Base-by-base conservation (phyloP, 2,329 filamentous ascomycete genomes). In the Atkinsonella hypoxylon region DNA sequence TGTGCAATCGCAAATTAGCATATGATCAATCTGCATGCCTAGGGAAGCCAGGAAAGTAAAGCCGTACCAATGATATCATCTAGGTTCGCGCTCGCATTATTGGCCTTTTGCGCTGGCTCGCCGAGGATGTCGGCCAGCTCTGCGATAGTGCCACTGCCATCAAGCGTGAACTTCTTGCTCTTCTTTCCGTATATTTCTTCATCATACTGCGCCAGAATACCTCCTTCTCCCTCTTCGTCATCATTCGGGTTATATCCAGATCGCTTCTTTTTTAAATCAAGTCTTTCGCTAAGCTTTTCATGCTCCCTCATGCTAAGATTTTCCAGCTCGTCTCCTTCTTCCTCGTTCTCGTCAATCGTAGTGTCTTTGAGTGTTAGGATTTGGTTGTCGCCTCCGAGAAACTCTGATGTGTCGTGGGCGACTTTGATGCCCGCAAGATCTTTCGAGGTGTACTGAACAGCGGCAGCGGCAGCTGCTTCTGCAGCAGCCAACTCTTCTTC, bases 161-260 rank as follows among this genome's bases (percentile, higher is more conserved):
- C 88, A 15, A 98, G 73, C 0, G 87, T 95, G 60, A 98, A 98
- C 22, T 79, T 78, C 64, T 94, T 95, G 51, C 77, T 73, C 70
- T 94, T 93, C 69, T 95, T 95, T 50, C 89, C 89, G 36, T 85
- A 80, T 49, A 96, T 94, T 62, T 95, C 91, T 56, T 97, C 93
- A 59, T 97, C 93, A 62, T 98, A 98, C 59, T 98, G 91, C 13
- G 87, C 81, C 41, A 98, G 70, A 22, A 98, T 82, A 6, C 78
- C 77, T 17, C 76, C 73, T 12, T 78, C 83, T 22, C 77, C 77
- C 30, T 82, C 77, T 43, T 85, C 83, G 34, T 83, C 72, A 56
- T 88, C 72, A 54, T 88, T 84, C 0, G 91, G 90, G 59, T 98
- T 88, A 66, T 98, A 98, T 1, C 82, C 83, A 0, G 85, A 84